These are phyloP conservation scores for Vanrija sp. DNA, from an alignment of 1,284 basidiomycete species.

Conservation along the genomic window DNA sequence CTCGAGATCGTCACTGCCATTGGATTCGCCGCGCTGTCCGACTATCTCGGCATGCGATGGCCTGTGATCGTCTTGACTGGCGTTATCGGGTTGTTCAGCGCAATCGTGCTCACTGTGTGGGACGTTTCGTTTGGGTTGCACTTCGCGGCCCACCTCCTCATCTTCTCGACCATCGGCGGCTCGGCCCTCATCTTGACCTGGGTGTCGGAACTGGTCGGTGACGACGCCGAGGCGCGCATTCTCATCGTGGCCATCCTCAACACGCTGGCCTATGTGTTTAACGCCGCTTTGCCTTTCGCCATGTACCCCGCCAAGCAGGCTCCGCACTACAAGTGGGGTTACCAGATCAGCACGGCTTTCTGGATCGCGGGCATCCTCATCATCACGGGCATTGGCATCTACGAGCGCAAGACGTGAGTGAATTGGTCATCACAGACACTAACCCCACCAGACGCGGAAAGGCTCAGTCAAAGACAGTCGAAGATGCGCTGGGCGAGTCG, in stretches of 20 bases:
- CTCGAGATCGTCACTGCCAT: constrained; percentile 7
- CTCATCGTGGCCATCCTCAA: neutral
- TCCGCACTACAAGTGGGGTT: constrained; percentile 11
- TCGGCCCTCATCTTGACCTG: constrained; percentile 4
- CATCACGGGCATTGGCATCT: no score
- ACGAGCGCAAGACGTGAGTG: no score
- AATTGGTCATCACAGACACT: no score
- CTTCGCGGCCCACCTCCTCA: constrained; percentile 4
- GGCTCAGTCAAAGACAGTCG: no score
- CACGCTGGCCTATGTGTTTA: neutral
- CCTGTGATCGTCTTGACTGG: no score
- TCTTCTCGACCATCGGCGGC: constrained; percentile 7
- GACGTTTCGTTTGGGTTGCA: neutral
- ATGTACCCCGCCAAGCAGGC: constrained; percentile 10
- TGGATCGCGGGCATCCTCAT: neutral
- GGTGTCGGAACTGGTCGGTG: constrained; percentile 7
- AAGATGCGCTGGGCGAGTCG: no score
- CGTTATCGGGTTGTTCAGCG: no score
- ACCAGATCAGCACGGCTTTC: constrained; percentile 7
- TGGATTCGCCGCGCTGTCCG: neutral
- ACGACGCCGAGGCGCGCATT: constrained; percentile 7
- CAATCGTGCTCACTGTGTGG: no score
- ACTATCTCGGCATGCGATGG: no score
- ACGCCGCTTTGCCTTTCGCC: constrained; percentile 7
- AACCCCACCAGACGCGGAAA: no score